Evolutionary conservation across 441 rosid species (phyloP).

Genomic region (Jatropha podagrica): DNA sequence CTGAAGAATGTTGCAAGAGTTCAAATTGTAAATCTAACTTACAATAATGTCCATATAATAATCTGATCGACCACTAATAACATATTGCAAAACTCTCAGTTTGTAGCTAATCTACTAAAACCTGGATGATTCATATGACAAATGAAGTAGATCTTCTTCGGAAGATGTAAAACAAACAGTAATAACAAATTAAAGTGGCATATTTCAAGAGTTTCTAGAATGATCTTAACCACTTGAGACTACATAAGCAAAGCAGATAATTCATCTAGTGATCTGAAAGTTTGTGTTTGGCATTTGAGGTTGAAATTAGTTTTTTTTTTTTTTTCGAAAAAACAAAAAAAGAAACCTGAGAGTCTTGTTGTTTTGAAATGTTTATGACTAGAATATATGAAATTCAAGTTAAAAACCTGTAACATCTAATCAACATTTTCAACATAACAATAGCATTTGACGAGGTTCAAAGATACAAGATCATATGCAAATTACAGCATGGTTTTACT

Average conservation of each 20-base stretch:
- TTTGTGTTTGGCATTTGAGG: no score
- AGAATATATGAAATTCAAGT: no score
- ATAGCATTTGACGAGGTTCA: neutral
- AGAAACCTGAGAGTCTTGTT: no score
- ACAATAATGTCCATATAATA: neutral
- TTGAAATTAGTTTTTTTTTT: no score
- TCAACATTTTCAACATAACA: no score
- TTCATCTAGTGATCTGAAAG: constrained; percentile 1
- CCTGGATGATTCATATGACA: constrained; percentile 7
- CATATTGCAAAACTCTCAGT: neutral
- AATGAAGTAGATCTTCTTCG: constrained; percentile 20
- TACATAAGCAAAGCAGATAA: neutral
- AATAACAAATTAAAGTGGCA: neutral
- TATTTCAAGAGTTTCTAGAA: neutral
- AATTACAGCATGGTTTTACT: neutral
- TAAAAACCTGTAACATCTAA: no score
- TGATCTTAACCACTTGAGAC: neutral
- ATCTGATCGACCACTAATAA: constrained; percentile 8
- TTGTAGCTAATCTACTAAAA: constrained; percentile 5
- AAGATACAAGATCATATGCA: neutral
- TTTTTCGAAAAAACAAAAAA: no score
- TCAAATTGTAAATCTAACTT: neutral
- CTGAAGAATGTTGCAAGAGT: neutral
- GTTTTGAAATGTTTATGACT: no score
- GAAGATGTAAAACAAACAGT: constrained; percentile 15